Evolutionary conservation across 768 basidiomycete genomes (phyloP).

Genomic region (Rhizopogon vulgaris): DNA sequence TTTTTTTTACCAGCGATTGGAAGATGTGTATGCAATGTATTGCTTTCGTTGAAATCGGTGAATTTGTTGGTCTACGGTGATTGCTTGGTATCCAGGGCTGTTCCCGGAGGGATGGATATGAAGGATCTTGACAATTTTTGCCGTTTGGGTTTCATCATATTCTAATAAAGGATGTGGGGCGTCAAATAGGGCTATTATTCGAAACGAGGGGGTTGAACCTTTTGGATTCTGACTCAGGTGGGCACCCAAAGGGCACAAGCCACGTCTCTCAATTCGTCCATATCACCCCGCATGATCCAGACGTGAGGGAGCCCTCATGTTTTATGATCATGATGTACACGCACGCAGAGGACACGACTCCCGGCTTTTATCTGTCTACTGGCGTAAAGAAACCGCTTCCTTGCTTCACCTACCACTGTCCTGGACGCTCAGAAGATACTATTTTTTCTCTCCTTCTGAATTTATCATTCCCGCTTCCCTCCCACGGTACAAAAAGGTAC

Average conservation of each 20-base stretch:
- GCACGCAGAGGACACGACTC: constrained; percentile 18
- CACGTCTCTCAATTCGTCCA: constrained; percentile 4
- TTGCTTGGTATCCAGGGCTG: constrained; percentile 17
- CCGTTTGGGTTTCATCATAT: constrained; percentile 24
- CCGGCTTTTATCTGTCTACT: constrained; percentile 23
- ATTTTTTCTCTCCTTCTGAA: background rate
- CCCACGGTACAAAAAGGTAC: constrained; percentile 2
- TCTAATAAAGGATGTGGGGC: constrained; percentile 23
- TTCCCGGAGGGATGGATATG: constrained; percentile 14
- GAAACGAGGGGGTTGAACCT: constrained; percentile 21
- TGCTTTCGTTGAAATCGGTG: background rate
- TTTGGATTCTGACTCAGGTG: constrained; percentile 4
- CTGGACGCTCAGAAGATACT: background rate
- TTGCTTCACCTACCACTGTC: background rate
- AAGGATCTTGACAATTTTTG: constrained; percentile 16
- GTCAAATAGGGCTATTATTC: constrained; percentile 23
- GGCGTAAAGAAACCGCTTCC: background rate
- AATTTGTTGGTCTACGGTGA: constrained; percentile 1
- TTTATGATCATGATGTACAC: constrained; percentile 12
- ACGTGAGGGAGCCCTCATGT: constrained; percentile 22
- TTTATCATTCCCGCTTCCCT: background rate
- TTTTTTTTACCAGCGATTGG: background rate
- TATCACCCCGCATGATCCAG: constrained; percentile 14
- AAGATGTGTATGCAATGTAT: background rate
- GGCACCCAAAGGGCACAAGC: background rate